Percentiles rank a stretch among this genome's conserved stretches.
These are phyloP conservation scores for Baorangia bicolor DNA, from an alignment of 768 basidiomycete species.

Conservation along the genomic window DNA sequence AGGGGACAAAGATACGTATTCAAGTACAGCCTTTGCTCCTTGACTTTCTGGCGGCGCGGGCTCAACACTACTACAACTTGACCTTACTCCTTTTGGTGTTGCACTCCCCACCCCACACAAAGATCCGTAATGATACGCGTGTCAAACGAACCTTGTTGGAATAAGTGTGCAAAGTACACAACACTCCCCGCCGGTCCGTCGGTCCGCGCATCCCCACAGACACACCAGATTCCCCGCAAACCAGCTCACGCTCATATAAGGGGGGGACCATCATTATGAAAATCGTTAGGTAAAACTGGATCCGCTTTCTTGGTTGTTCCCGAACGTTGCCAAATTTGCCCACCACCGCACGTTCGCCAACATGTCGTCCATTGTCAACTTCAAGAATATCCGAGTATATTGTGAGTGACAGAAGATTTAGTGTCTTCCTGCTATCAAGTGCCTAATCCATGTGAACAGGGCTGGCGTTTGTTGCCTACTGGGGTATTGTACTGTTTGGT, in stretches of 20 bases:
- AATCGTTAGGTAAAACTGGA: background rate
- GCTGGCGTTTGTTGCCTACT: conserved; percentile 72
- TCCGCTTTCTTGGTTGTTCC: background rate
- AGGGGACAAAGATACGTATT: background rate
- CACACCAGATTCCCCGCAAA: background rate
- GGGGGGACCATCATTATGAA: background rate
- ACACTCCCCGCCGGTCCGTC: conserved; percentile 1
- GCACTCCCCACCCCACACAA: no score
- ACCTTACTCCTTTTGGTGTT: no score
- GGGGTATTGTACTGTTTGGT: conserved; percentile 82
- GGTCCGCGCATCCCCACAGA: background rate
- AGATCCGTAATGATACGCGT: no score
- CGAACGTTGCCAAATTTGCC: background rate
- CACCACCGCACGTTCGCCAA: background rate
- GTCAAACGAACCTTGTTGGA: no score
- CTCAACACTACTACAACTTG: no score
- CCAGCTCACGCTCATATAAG: background rate
- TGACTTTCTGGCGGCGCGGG: no score
- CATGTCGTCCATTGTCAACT: conserved; percentile 8
- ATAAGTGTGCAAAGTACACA: background rate
- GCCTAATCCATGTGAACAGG: conserved; percentile 37
- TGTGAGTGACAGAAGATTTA: conserved; percentile 39
- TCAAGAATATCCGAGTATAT: conserved; percentile 64
- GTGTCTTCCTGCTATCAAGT: background rate
- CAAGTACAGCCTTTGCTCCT: background rate